Evolutionary conservation across 106 monocot genomes (phyloP), one percentile per base, ranked within the genome.

Genomic region (Platanthera guangdongensis): DNA sequence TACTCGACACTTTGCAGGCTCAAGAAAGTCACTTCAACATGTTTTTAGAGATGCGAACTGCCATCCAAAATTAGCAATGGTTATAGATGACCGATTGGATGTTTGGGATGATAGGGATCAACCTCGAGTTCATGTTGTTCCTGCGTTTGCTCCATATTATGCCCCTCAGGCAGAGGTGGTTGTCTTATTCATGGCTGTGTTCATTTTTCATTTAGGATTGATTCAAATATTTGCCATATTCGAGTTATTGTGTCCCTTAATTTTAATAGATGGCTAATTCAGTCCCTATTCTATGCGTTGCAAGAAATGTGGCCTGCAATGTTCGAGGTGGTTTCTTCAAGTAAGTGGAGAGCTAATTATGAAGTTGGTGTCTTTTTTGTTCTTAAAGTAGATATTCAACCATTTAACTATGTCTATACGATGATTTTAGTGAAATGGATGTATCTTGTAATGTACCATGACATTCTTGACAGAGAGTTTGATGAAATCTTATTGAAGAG

Each of bases 271-370:
- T 84, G 76, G 84, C 93, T 16, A 90, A 76, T 83, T 77, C 86
- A 72, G 88, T 95, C 68, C 93, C 95, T 22, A 87, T 95, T 8
- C 76, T 95, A 16, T 95, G 95, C 78, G 95, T 95, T 52, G 95
- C 95, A 51, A 88, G 95, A 82, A 95, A 95, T 80, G 95, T 95
- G 78, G 95, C 95, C 63, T 93, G 95, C 87, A 95, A 91, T 86
- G 92, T 95, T 48, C 85, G 93, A 80, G 93, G 93, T 78, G 88
- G 90, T 28, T 95, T 95, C 71, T 95, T 95, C 86, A 92, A 75
- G 95, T 92, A 74, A 65, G 82, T 81, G 25, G 78, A 60, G 25
- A 15, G 25, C 45, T 81, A 18, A 10, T 59, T 62, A 4, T 52
- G 30, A 11, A 3, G 8, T 64, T 50, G 18, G 8, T 79, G 47